Base-by-base conservation (phyloP, 208 protist genomes). In the Leishmania braziliensis region DNA sequence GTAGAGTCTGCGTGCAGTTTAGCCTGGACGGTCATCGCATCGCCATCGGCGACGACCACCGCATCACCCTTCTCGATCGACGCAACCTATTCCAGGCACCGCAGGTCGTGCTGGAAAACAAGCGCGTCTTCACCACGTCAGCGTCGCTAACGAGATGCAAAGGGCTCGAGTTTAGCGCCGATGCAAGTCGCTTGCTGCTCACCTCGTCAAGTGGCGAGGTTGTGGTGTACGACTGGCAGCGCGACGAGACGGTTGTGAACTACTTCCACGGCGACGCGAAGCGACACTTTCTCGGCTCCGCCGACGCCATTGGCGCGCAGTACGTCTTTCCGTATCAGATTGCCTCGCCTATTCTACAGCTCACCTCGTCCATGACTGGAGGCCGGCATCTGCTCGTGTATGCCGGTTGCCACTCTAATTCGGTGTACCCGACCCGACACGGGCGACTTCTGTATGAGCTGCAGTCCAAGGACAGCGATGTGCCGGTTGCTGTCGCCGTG, bases 311-410 rank as follows among this genome's bases (percentile, higher is more conserved):
- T 29, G 89, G 87, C 0, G 92, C 94, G 26, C 89, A 88, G 71
- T 95, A 91, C 78, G 66, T 93, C 5, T 84, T 85, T 43, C 92
- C 94, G 1, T 75, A 85, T 68, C n/a, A 86, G 16, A 4, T 72
- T 0, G 23, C 16, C 23, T 95, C 92, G 0, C 60, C 78, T 2
- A 83, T 97, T 48, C 89, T 88, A 72, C 92, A 95, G 86, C 82
- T 83, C 29, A 91, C 90, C 6, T 90, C 89, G 10, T 88, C 85
- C 63, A 92, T 94, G 88, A 84, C 77, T 43, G 88, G 85, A 5
- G 92, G 92, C 5, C 79, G 92, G 18, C 92, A 95, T 79, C 88
- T 97, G n/a, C 83, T 95, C 26, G 87, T 97, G 23, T 97, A 95
- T 82, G 83, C 80, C 14, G 86, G 86, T 0, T 39, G 72, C 53